Evolutionary conservation across 371 early-diverging fungal genomes (phyloP), one percentile per base, ranked within the genome.

Genomic region (Apophysomyces variabilis): DNA sequence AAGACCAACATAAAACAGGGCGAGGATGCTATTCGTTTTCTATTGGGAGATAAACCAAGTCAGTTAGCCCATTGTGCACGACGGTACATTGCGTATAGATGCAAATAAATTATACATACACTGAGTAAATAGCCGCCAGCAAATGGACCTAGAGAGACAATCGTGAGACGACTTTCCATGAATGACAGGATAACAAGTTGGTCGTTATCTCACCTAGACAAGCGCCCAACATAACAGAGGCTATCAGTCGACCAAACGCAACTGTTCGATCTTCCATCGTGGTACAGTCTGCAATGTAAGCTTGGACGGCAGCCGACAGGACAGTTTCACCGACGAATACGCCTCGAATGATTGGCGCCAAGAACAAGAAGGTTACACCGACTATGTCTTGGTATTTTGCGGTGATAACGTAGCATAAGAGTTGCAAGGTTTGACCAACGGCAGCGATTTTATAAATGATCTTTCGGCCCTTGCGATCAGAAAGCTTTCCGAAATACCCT

Each of bases 281-380:
- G 21, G 81, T 83, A 35, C 76, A 79, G 66, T 83, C 84, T 8
- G 81, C 67, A 18, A 83, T 71, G 50, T 83, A 83, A 0, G 78
- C 76, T 13, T 80, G 75, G 21, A 71, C 67, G 13, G 80, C 64
- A 12, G 77, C 74, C 54, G 76, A 58, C 8, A 77, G 12, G 2
- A 74, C 67, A 14, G 46, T 64, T n/a, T 78, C 79, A 45, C 81
- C 77, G 36, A 67, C 81, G n/a, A 80, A 18, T 8, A 77, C n/a
- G 3, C 84, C 84, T 7, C 74, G 74, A 11, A 79, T 13, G 6
- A 77, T 18, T 2, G 81, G 76, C 14, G 70, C 74, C 43, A 80
- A 26, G 64, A 73, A 79, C 9, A 83, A 57, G 1, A 76, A 56
- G 12, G 47, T 44, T 36, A 79, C 59, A 37, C 79, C 84, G 50